Conservation (phyloP, 169 alveolate species). For the Nephromyces sp. region DNA sequence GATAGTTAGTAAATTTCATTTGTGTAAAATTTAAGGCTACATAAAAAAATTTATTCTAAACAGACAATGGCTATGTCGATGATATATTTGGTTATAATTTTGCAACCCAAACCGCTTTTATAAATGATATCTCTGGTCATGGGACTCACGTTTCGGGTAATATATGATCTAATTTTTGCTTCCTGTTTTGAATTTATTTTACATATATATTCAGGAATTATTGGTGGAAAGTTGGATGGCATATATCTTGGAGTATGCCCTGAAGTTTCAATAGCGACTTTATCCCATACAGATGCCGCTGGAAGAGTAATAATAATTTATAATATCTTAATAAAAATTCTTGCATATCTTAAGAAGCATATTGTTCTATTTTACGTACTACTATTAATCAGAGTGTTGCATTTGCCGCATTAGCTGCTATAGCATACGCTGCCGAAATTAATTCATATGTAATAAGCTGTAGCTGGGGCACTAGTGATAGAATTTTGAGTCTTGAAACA, state of each 20-base stretch:
- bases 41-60: neutral
- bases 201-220: slow-evolving; percentile 34
- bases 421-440: slow-evolving; percentile 35
- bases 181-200: neutral
- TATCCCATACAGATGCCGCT: slow-evolving; percentile 7
- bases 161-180: slow-evolving; percentile 11
- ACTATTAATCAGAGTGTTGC: neutral
- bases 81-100: slow-evolving; percentile 53
- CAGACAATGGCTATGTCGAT: slow-evolving; percentile 40
- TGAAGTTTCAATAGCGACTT: slow-evolving; percentile 16
- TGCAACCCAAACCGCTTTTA: slow-evolving; percentile 41
- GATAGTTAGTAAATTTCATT: neutral
- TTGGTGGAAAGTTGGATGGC: slow-evolving; percentile 40
- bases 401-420: slow-evolving; percentile 9
- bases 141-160: slow-evolving; percentile 60
- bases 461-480: slow-evolving; percentile 47
- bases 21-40: neutral
- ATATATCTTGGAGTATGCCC: slow-evolving; percentile 32
- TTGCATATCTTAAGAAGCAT: neutral
- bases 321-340: neutral
- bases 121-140: slow-evolving; percentile 51
- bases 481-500: slow-evolving; percentile 19
- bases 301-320: neutral
- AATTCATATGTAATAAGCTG: slow-evolving; percentile 35
- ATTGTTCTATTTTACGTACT: neutral